Percentiles rank a stretch among this genome's conserved stretches.
Evolutionary conservation across 768 basidiomycete species (phyloP).

Genomic region (Boletellus ananas): DNA sequence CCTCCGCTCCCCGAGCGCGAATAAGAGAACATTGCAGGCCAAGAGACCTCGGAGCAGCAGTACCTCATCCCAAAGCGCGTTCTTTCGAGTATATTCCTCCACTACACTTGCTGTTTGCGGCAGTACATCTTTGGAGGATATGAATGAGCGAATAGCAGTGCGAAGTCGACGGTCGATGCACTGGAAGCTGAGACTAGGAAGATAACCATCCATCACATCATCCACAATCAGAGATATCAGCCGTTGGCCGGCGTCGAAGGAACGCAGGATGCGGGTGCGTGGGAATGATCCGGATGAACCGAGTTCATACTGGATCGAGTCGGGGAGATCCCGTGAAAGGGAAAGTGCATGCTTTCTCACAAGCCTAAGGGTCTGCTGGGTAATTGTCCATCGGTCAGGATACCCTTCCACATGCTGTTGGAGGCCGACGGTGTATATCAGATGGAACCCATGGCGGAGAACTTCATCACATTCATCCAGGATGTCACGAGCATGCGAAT

Average conservation of each 20-base stretch:
- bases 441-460: background rate
- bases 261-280: slow-evolving; percentile 3
- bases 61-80: slow-evolving; percentile 33
- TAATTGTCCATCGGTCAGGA: background rate
- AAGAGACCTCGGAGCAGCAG: slow-evolving; percentile 45
- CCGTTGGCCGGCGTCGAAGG: background rate
- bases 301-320: background rate
- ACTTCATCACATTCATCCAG: background rate
- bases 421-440: background rate
- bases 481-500: background rate
- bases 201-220: slow-evolving; percentile 8
- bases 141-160: slow-evolving; percentile 10
- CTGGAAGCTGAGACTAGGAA: slow-evolving; percentile 10
- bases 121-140: slow-evolving; percentile 6
- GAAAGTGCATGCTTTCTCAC: background rate
- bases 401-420: background rate
- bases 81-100: slow-evolving; percentile 12
- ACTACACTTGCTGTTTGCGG: background rate
- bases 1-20: slow-evolving; percentile 35
- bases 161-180: background rate
- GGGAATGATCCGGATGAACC: slow-evolving; percentile 9
- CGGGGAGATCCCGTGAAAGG: background rate
- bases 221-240: slow-evolving; percentile 3
- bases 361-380: background rate
- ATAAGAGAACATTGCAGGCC: slow-evolving; percentile 37